A percentile compares a stretch with the other conserved stretches of the same genome.
phyloP scores from a whole-genome alignment of 2,329 filamentous ascomycete species.

The Trichoderma arundinaceum region DNA sequence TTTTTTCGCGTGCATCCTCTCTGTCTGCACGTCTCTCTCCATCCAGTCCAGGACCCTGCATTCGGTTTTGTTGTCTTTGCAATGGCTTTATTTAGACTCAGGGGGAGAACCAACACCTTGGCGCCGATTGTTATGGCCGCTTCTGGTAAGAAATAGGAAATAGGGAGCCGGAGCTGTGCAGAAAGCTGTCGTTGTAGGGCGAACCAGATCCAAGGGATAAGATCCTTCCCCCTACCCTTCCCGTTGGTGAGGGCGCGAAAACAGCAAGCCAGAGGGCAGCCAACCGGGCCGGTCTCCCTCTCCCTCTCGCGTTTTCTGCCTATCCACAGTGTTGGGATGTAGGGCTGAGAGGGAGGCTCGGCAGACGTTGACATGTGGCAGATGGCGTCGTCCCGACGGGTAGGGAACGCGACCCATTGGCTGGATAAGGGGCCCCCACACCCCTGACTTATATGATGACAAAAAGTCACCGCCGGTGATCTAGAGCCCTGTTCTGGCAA shows the following conservation, averaged over 20 bases:
- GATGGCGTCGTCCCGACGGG: conserved; percentile 29
- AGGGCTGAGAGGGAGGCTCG: conserved; percentile 31
- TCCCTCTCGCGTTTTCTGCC: no score
- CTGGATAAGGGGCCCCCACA: conserved; percentile 1
- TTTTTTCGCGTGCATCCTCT: neutral
- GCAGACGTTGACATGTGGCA: conserved; percentile 31
- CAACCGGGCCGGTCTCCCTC: conserved; percentile 18
- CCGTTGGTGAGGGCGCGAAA: conserved; percentile 9
- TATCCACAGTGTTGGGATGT: conserved; percentile 30
- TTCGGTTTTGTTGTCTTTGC: neutral
- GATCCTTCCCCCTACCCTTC: conserved; percentile 1
- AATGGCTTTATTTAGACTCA: conserved; percentile 12
- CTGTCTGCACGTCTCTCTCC: no score
- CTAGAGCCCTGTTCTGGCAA: conserved; percentile 20
- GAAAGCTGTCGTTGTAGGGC: conserved; percentile 12
- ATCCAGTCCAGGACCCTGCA: conserved; percentile 4
- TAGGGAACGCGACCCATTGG: conserved; percentile 30
- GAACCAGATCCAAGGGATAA: conserved; percentile 28
- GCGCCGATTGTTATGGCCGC: neutral
- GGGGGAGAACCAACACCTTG: neutral
- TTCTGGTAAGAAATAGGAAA: conserved; percentile 20
- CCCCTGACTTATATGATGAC: conserved; percentile 21
- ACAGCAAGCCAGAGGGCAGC: neutral
- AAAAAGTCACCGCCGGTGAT: conserved; percentile 19
- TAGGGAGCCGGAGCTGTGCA: conserved; percentile 9